Evolutionary conservation across 345 rosid species (phyloP).

Genomic region (Mangifera indica): DNA sequence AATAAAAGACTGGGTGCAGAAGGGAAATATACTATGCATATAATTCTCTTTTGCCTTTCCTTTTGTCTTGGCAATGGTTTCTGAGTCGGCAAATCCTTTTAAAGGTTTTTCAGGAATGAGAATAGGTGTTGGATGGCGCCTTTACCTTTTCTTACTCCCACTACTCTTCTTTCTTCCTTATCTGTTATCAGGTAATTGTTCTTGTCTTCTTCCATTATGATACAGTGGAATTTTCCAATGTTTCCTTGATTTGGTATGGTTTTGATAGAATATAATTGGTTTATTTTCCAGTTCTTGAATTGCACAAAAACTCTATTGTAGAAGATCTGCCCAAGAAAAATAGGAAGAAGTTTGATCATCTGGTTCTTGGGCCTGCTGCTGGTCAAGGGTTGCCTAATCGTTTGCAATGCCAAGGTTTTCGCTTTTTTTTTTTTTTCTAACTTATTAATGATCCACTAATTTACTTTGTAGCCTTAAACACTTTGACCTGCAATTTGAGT

Average conservation of each 20-base stretch:
- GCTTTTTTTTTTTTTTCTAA: background rate
- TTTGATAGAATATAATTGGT: background rate
- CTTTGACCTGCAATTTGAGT: background rate
- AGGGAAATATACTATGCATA: background rate
- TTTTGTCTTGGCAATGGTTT: background rate
- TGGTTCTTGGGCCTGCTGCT: slow-evolving; percentile 69
- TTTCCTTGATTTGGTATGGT: no score
- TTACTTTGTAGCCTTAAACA: background rate
- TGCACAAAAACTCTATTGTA: slow-evolving; percentile 35
- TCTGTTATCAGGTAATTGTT: slow-evolving; percentile 50
- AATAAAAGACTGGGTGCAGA: background rate
- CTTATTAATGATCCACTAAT: background rate
- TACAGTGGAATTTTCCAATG: background rate
- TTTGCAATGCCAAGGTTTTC: slow-evolving; percentile 75
- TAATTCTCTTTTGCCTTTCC: background rate
- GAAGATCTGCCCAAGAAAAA: slow-evolving; percentile 30
- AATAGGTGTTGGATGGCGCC: slow-evolving; percentile 64
- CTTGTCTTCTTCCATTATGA: background rate
- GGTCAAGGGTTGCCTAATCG: slow-evolving; percentile 82
- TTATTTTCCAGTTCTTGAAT: slow-evolving; percentile 41
- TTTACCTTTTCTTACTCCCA: slow-evolving; percentile 51
- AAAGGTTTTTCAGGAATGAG: slow-evolving; percentile 38
- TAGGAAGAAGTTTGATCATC: slow-evolving; percentile 60
- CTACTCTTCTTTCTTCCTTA: slow-evolving; percentile 56
- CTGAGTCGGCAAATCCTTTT: background rate